Percentiles rank a stretch among this genome's conserved stretches.
phyloP scores from a whole-genome alignment of 306 rosid species.

The Psophocarpus tetragonolobus region DNA sequence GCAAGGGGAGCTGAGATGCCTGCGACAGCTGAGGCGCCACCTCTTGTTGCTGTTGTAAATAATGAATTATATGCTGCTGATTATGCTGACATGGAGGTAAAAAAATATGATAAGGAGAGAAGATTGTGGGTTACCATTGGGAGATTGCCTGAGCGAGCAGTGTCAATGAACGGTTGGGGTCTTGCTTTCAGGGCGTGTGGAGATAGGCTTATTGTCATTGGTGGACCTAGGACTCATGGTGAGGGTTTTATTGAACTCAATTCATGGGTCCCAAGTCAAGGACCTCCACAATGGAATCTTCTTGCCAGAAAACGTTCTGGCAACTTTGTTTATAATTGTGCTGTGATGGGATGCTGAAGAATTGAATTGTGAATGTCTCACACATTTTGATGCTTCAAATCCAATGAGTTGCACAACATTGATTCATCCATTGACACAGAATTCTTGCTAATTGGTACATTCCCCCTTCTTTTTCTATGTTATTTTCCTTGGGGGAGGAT shows the following conservation, averaged over 20 bases:
- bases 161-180: slow-evolving; percentile 93
- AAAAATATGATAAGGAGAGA: slow-evolving; percentile 60
- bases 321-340: slow-evolving; percentile 88
- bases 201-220: slow-evolving; percentile 73
- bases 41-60: slow-evolving; percentile 83
- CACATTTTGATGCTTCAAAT: slow-evolving; percentile 40
- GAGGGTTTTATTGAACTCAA: slow-evolving; percentile 81
- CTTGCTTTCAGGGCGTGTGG: slow-evolving; percentile 93
- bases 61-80: slow-evolving; percentile 80
- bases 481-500: slow-evolving; percentile 45
- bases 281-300: slow-evolving; percentile 79
- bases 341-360: slow-evolving; percentile 92
- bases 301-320: slow-evolving; percentile 69
- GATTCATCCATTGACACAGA: slow-evolving; percentile 49
- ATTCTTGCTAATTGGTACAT: slow-evolving; percentile 71
- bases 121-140: slow-evolving; percentile 63
- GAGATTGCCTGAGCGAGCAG: slow-evolving; percentile 73
- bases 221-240: slow-evolving; percentile 69
- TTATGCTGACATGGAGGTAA: slow-evolving; percentile 82
- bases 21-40: slow-evolving; percentile 78
- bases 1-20: slow-evolving; percentile 57
- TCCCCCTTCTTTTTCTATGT: slow-evolving; percentile 37
- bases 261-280: slow-evolving; percentile 87
- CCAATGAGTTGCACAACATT: slow-evolving; percentile 46
- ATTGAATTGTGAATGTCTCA: slow-evolving; percentile 21